These are phyloP conservation scores for Iris pallida DNA, from an alignment of 116 monocot genomes.

Conservation along the genomic window DNA sequence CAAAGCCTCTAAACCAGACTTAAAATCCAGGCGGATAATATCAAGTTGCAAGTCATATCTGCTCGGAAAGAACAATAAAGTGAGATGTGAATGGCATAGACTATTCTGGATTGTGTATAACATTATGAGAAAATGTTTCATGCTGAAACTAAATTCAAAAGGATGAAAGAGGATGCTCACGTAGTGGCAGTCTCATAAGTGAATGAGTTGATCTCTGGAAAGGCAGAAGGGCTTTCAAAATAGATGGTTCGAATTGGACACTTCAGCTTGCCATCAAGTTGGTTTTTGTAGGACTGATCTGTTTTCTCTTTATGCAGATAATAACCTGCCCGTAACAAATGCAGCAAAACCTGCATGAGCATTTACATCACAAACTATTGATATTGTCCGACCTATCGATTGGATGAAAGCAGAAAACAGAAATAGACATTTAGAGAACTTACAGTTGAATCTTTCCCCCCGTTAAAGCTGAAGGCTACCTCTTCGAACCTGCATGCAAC, in stretches of 20 bases:
- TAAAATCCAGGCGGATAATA: conserved; percentile 81
- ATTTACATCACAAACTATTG: conserved; percentile 9
- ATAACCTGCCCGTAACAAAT: conserved; percentile 92
- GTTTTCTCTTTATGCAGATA: conserved; percentile 50
- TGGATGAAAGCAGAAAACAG: background rate
- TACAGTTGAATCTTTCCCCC: conserved; percentile 99
- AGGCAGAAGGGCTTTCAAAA: conserved; percentile 81
- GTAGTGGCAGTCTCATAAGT: conserved; percentile 76
- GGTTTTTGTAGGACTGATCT: conserved; percentile 17
- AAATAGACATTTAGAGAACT: conserved; percentile 21
- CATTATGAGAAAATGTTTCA: background rate
- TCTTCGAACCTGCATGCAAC: conserved; percentile 62
- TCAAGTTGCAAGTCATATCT: conserved; percentile 93
- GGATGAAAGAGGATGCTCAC: conserved; percentile 34
- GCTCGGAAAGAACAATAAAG: conserved; percentile 10
- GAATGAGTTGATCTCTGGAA: conserved; percentile 93
- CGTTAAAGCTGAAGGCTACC: conserved; percentile 99
- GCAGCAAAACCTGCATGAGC: conserved; percentile 73
- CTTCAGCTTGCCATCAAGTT: conserved; percentile 21
- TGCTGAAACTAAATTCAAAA: conserved; percentile 1
- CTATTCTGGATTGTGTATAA: background rate
- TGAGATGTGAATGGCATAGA: background rate
- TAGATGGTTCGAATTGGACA: conserved; percentile 91
- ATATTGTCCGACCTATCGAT: background rate
- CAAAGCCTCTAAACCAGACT: conserved; percentile 77